phyloP scores from a whole-genome alignment of 1,284 basidiomycete genomes.

The Neotropicomus parvogracilis region DNA sequence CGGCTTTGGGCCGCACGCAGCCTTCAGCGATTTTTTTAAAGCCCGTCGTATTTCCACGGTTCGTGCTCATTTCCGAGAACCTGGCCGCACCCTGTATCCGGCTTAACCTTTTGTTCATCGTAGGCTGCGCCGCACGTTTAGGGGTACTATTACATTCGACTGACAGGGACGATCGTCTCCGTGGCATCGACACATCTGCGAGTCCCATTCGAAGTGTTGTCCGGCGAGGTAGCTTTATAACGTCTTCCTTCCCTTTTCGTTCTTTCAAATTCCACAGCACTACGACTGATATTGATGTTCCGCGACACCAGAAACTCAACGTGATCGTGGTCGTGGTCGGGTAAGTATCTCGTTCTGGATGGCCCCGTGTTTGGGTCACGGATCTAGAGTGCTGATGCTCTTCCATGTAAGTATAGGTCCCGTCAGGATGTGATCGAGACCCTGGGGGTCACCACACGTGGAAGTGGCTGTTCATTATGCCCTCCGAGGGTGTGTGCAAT shows the following conservation, averaged over 20 bases:
- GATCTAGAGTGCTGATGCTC: not conserved
- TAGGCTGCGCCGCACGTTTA: constrained; percentile 55
- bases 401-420: constrained; percentile 33
- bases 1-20: constrained; percentile 65
- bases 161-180: constrained; percentile 55
- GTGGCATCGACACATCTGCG: constrained; percentile 44
- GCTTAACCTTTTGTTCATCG: too few species aligned
- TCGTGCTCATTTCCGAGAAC: too few species aligned
- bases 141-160: constrained; percentile 66
- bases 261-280: too few species aligned
- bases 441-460: constrained; percentile 57
- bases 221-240: constrained; percentile 43
- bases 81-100: too few species aligned
- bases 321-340: constrained; percentile 63
- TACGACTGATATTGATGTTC: not conserved
- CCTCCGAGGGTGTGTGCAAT: too few species aligned
- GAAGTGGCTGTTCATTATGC: constrained; percentile 57
- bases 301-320: constrained; percentile 39
- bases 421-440: constrained; percentile 66
- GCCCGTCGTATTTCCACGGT: too few species aligned
- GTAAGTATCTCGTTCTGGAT: constrained; percentile 26
- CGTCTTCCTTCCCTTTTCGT: too few species aligned
- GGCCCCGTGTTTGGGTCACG: too few species aligned
- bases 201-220: constrained; percentile 54
- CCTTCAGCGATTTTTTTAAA: constrained; percentile 56